Evolutionary conservation across 164 flowering plant genomes (phyloP).

Genomic region (Piper longum): DNA sequence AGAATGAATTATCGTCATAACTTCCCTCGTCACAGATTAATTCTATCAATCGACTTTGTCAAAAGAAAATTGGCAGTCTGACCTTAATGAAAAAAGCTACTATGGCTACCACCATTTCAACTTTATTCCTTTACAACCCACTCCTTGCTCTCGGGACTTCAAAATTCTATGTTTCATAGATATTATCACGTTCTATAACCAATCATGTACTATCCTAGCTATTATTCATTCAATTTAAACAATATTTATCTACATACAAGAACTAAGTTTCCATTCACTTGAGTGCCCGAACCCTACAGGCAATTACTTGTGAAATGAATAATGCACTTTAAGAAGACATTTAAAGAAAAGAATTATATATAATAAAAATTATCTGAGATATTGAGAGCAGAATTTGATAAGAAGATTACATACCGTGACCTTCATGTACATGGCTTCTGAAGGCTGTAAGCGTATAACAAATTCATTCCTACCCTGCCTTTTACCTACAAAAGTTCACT

Average conservation of each 20-base stretch:
- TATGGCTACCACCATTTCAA: too few relatives aligned
- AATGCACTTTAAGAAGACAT: neutral
- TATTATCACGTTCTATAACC: too few relatives aligned
- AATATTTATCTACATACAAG: neutral
- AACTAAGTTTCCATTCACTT: neutral
- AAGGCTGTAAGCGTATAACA: slow-evolving; percentile 86
- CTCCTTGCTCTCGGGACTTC: neutral
- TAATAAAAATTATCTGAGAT: neutral
- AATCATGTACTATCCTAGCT: neutral
- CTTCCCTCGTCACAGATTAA: too few relatives aligned
- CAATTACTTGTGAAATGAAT: neutral
- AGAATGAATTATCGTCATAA: too few relatives aligned
- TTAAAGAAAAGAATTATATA: neutral
- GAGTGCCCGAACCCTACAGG: neutral
- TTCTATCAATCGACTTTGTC: too few relatives aligned
- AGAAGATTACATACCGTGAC: slow-evolving; percentile 41
- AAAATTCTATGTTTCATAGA: neutral
- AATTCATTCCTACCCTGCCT: slow-evolving; percentile 95
- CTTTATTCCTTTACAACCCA: too few relatives aligned
- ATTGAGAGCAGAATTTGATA: neutral
- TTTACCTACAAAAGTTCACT: slow-evolving; percentile 30
- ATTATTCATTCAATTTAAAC: neutral
- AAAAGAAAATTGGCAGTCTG: too few relatives aligned
- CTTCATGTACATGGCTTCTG: slow-evolving; percentile 97
- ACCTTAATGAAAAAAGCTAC: too few relatives aligned